phyloP scores from a whole-genome alignment of 306 rosid genomes.

The Sicyos edulis region DNA sequence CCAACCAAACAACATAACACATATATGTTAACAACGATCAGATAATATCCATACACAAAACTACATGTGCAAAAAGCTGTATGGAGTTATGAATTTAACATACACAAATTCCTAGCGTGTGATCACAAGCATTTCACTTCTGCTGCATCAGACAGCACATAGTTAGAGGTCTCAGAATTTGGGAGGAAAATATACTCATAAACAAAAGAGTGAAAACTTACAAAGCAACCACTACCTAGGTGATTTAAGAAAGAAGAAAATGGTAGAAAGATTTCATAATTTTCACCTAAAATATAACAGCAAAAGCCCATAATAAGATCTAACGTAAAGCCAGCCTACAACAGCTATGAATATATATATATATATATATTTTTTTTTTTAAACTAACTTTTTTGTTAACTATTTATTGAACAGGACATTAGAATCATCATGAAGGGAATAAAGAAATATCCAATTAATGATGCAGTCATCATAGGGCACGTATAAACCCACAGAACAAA shows the following conservation, averaged over 20 bases:
- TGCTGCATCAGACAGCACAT: background rate
- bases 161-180: constrained; percentile 3
- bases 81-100: background rate
- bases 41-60: background rate
- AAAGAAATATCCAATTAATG: background rate
- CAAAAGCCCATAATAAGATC: background rate
- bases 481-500: background rate
- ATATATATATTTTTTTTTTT: too few relatives aligned
- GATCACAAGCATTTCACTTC: background rate
- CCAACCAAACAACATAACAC: background rate
- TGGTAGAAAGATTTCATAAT: background rate
- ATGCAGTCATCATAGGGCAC: background rate
- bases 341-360: background rate
- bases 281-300: background rate
- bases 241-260: background rate
- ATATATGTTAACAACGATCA: background rate
- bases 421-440: background rate
- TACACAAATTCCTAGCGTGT: background rate
- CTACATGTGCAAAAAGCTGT: constrained; percentile 13
- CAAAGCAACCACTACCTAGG: background rate
- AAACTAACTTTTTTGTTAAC: background rate
- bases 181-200: background rate
- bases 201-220: background rate
- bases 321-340: constrained; percentile 5
- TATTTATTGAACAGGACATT: constrained; percentile 4